Evolutionary conservation across 2,329 filamentous ascomycete species (phyloP), one percentile per base, ranked within the genome.

Genomic region (Claviceps paspali): DNA sequence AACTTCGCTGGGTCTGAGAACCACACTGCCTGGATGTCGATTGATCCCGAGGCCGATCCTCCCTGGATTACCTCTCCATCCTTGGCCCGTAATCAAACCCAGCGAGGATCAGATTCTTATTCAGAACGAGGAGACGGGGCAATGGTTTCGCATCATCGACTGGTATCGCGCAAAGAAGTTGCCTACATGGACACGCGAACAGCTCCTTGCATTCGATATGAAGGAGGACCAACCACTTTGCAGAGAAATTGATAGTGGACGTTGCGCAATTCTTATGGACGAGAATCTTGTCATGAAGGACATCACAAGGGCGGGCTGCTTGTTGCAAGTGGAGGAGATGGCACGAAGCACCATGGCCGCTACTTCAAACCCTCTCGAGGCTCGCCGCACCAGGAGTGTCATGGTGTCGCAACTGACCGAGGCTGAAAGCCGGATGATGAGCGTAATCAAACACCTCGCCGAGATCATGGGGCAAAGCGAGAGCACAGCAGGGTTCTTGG

Each of bases 151-250:
- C 8, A 35, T 44, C 10, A 24, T 44, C 1, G 47, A 49, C 33
- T 44, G 42, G 44, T 47, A 49, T 23, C 44, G 44, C 18, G 41
- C 29, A 27, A 39, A 30, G 28, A 49, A 49, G n/a, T 12, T 47
- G 3, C 18, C 32, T 0, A 18, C 21, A 11, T 49, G 47, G 47
- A 47, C 45, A 6, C 21, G 29, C 1, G 39, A 45, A 10, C 38
- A 50, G 27, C 31, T 23, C 3, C 10, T 29, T 3, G 44, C 40
- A 9, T 43, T 43, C 36, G 42, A 47, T 15, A 34, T 24, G 11
- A 19, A 35, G 27, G 19, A 39, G 14, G 35, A 43, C 3, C 11
- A 23, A 4, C 47, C 47, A 1, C 35, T 50, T 6, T 45, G 45
- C 30, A 41, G 41, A 15, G 41, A 40, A 2, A 37, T 49, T 12